A percentile compares a stretch with the other conserved stretches of the same genome.
Evolutionary conservation across 148 eudicot genomes (phyloP).

Genomic region (Rhododendron ovatum): DNA sequence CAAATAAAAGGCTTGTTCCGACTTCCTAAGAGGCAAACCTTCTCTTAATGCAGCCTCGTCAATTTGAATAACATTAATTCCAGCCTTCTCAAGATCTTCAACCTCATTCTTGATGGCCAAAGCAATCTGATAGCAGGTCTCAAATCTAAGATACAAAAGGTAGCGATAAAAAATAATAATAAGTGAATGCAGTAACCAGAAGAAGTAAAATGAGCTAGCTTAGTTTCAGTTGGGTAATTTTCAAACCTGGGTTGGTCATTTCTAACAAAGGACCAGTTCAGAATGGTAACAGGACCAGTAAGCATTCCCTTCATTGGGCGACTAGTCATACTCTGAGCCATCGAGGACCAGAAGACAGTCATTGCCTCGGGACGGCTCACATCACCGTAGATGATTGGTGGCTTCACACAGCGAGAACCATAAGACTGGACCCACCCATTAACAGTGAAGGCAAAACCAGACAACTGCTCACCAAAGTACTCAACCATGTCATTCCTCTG

Average conservation of each 20-base stretch:
- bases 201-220: not conserved
- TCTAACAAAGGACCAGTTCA: constrained; percentile 72
- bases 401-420: constrained; percentile 86
- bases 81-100: constrained; percentile 55
- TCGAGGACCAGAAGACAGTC: constrained; percentile 75
- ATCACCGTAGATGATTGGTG: constrained; percentile 83
- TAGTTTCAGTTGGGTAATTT: not conserved
- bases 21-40: constrained; percentile 57
- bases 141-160: constrained; percentile 20
- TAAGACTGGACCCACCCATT: constrained; percentile 89
- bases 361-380: constrained; percentile 74
- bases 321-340: constrained; percentile 69
- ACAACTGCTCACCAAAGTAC: constrained; percentile 79
- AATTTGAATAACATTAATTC: constrained; percentile 48
- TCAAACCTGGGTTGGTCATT: constrained; percentile 56
- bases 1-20: constrained; percentile 55
- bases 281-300: constrained; percentile 76
- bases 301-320: constrained; percentile 89
- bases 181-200: not conserved
- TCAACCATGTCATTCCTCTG: constrained; percentile 91
- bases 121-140: constrained; percentile 63
- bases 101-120: constrained; percentile 59
- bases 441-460: constrained; percentile 72
- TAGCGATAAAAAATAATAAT: not conserved
- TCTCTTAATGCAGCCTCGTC: constrained; percentile 57